A percentile compares a stretch with the other conserved stretches of the same genome.
These are phyloP conservation scores for Rossbeevera mucosa DNA, from an alignment of 768 basidiomycete species.

Conservation along the genomic window DNA sequence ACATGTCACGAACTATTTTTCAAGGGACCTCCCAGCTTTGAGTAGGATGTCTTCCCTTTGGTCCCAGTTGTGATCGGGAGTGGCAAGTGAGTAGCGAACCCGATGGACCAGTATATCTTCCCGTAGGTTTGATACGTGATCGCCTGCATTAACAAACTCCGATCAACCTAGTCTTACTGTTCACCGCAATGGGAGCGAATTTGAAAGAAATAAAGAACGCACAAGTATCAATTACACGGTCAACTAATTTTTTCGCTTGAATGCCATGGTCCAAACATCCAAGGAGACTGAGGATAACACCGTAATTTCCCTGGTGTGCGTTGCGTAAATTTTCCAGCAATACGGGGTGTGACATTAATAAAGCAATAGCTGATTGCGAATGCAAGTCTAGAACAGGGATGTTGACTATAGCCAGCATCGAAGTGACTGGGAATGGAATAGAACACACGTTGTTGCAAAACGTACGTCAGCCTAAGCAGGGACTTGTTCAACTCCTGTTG, in stretches of 20 bases:
- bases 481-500: constrained; percentile 79
- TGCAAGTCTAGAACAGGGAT: constrained; percentile 50
- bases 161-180: constrained; percentile 5
- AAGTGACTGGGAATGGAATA: not conserved
- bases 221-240: constrained; percentile 80
- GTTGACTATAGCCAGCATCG: not conserved
- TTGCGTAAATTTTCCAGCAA: constrained; percentile 84
- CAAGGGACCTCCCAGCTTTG: constrained; percentile 70
- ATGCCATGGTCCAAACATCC: constrained; percentile 89
- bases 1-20: constrained; percentile 77
- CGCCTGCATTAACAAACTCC: constrained; percentile 45
- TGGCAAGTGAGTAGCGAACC: constrained; percentile 79
- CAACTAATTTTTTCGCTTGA: constrained; percentile 83
- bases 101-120: constrained; percentile 84
- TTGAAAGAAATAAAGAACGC: constrained; percentile 17
- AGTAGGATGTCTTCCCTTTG: constrained; percentile 48
- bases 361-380: constrained; percentile 76
- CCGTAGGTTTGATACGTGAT: constrained; percentile 87
- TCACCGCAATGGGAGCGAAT: not conserved
- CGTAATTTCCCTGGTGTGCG: constrained; percentile 89
- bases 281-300: constrained; percentile 83
- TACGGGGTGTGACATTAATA: constrained; percentile 74
- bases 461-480: constrained; percentile 70
- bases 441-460: constrained; percentile 70
- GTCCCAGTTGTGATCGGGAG: constrained; percentile 60